Percentiles rank a stretch among this genome's conserved stretches.
Conservation (phyloP, 2,329 filamentous ascomycete genomes). For the Pseudogymnoascus verrucosus region DNA sequence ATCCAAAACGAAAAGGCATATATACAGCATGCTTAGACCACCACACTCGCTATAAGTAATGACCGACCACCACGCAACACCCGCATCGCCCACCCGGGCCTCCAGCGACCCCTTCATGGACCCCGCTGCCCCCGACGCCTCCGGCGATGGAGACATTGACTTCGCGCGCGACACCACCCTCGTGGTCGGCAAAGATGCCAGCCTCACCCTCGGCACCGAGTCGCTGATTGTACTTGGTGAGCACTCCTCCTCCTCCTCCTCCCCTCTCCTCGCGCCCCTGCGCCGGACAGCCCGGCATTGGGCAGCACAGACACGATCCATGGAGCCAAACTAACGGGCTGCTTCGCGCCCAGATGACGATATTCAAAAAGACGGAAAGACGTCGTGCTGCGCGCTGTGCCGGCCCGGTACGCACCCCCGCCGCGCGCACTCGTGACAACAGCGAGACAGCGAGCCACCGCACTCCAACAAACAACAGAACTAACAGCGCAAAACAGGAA, state of each 20-base stretch:
- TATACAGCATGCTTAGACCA: constrained; percentile 1
- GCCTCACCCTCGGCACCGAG: constrained; percentile 52
- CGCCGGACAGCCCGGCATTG: constrained; percentile 2
- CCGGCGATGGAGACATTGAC: constrained; percentile 26
- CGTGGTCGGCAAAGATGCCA: constrained; percentile 48
- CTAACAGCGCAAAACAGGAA: constrained; percentile 20
- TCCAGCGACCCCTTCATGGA: constrained; percentile 31
- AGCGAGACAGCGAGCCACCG: constrained; percentile 12
- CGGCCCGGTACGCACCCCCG: constrained; percentile 36
- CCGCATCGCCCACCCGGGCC: neutral
- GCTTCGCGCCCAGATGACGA: constrained; percentile 39
- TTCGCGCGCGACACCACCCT: constrained; percentile 39
- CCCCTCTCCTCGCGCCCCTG: neutral
- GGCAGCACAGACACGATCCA: neutral
- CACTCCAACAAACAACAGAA: constrained; percentile 11
- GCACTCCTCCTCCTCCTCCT: constrained; percentile 12
- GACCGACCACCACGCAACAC: neutral
- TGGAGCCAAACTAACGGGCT: neutral
- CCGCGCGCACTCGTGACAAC: neutral
- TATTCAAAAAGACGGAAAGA: constrained; percentile 38
- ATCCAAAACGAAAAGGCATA: neutral
- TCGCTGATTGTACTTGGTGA: constrained; percentile 51
- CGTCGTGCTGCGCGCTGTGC: constrained; percentile 48
- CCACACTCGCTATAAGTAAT: constrained; percentile 5
- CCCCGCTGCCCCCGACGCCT: constrained; percentile 25